Evolutionary conservation across 108 stramenopile genomes (phyloP).

Genomic region (Schizochytrium sp.): DNA sequence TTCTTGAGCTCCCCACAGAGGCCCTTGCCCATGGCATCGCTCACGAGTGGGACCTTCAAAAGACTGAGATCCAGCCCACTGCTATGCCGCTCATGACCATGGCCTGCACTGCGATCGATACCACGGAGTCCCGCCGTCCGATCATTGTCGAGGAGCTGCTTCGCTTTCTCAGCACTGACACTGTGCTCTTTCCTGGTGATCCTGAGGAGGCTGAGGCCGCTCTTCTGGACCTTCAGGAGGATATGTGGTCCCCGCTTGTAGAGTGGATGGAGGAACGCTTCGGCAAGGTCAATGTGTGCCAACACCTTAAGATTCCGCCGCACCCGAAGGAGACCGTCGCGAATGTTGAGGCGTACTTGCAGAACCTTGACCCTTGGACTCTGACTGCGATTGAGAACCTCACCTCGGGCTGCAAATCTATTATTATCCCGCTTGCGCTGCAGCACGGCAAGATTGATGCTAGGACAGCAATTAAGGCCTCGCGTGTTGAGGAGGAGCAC

Average conservation of each 20-base stretch:
- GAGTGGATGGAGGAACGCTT: conserved; percentile 58
- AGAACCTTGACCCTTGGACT: background rate
- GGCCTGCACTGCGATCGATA: conserved; percentile 81
- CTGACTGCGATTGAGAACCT: conserved; percentile 26
- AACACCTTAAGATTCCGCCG: background rate
- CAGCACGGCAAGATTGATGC: conserved; percentile 33
- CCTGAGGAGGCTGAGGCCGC: conserved; percentile 48
- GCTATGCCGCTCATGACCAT: conserved; percentile 97
- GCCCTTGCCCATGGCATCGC: conserved; percentile 86
- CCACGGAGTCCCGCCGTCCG: conserved; percentile 61
- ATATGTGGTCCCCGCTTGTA: conserved; percentile 40
- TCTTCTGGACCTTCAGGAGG: conserved; percentile 56
- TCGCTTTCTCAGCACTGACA: conserved; percentile 61
- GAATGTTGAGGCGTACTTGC: background rate
- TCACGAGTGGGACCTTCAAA: conserved; percentile 93
- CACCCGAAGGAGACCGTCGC: conserved; percentile 29
- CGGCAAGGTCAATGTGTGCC: conserved; percentile 12
- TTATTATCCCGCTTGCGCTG: conserved; percentile 51
- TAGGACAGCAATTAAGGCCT: conserved; percentile 83
- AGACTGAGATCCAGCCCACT: conserved; percentile 83
- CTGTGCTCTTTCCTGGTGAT: conserved; percentile 52
- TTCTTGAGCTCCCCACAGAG: conserved; percentile 81
- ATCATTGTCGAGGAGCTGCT: conserved; percentile 38
- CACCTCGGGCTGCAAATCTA: conserved; percentile 36
- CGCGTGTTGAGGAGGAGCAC: conserved; percentile 96